Base-by-base conservation (phyloP, 148 eudicot species). In the Heliosperma pusillum region DNA sequence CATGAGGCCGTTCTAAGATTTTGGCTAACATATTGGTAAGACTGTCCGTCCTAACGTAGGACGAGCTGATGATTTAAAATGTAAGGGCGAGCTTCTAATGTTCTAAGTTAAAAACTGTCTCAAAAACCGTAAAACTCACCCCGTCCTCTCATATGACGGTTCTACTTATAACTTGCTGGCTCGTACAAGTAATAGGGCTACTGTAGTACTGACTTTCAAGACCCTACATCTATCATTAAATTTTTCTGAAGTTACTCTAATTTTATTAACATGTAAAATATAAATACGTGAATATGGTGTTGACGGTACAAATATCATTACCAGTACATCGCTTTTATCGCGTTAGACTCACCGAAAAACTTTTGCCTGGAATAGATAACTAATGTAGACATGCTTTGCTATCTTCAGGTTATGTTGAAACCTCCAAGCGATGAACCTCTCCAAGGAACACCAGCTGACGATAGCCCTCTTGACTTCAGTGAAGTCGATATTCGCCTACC, bases 401-500 rank as follows among this genome's bases (percentile, higher is more conserved):
- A 21, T 22, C 6, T 69, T 71, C 85, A 93, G 98, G 98, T 91
- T 20, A 94, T 94, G 98, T 82, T 94, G 87, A 94, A 94, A 63
- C 98, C 97, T 55, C 98, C 98, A 45, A 91, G 98, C 64, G 93
- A 89, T 57, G 93, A 91, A 62, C 96, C 93, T 29, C 84, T 94
- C 45, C 69, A 58, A 33, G 97, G 91, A 19, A 62, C 89, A 15
- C 40, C 76, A 29, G 22, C 73, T 70, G 87, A 62, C 9, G 66
- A 69, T 13, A 76, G 66, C 64, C 87, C 90, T 7, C 50, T 94
- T 61, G 95, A 94, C 77, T 86, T 88, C 44, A 85, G 84, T 24
- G 97, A 89, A 44, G 83, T 86, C 3, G 98, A 94, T 73, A 94
- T 94, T 42, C 91, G 98, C 13, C 98, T 94, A 63, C 98, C 98